Evolutionary conservation across 768 basidiomycete species (phyloP).

Genomic region (Mycena haematopus): DNA sequence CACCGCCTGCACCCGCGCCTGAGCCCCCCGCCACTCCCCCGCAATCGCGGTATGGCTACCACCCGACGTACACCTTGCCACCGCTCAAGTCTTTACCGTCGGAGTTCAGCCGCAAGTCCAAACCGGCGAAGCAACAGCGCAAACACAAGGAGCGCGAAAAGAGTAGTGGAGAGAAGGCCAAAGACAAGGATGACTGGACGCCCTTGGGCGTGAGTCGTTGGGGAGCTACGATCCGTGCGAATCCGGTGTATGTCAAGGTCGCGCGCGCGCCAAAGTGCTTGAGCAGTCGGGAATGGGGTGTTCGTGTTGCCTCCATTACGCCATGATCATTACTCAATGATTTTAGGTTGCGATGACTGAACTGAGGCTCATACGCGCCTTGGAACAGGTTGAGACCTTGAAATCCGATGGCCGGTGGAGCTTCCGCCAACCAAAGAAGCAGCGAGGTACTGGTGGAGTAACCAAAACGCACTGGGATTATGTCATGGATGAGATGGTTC

Average conservation of each 20-base stretch:
- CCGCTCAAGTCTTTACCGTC: slow-evolving; percentile 54
- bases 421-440: slow-evolving; percentile 94
- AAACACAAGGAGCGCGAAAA: slow-evolving; percentile 57
- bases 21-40: slow-evolving; percentile 22
- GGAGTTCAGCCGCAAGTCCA: slow-evolving; percentile 57
- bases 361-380: slow-evolving; percentile 74
- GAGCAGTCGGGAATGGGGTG: slow-evolving; percentile 83
- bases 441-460: slow-evolving; percentile 75
- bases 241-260: slow-evolving; percentile 77
- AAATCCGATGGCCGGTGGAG: slow-evolving; percentile 87
- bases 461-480: slow-evolving; percentile 95
- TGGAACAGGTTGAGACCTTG: slow-evolving; percentile 85
- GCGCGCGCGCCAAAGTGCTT: slow-evolving; percentile 78
- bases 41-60: slow-evolving; percentile 41
- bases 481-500: slow-evolving; percentile 94
- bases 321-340: slow-evolving; percentile 6
- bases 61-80: slow-evolving; percentile 54
- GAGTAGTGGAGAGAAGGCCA: slow-evolving; percentile 42
- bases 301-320: slow-evolving; percentile 45
- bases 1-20: slow-evolving; percentile 28
- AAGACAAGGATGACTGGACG: slow-evolving; percentile 60
- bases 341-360: slow-evolving; percentile 81
- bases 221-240: slow-evolving; percentile 76
- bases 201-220: slow-evolving; percentile 74
- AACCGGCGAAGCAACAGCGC: slow-evolving; percentile 50